phyloP scores from a whole-genome alignment of 78 protist species.

The Polysphondylium violaceum region DNA sequence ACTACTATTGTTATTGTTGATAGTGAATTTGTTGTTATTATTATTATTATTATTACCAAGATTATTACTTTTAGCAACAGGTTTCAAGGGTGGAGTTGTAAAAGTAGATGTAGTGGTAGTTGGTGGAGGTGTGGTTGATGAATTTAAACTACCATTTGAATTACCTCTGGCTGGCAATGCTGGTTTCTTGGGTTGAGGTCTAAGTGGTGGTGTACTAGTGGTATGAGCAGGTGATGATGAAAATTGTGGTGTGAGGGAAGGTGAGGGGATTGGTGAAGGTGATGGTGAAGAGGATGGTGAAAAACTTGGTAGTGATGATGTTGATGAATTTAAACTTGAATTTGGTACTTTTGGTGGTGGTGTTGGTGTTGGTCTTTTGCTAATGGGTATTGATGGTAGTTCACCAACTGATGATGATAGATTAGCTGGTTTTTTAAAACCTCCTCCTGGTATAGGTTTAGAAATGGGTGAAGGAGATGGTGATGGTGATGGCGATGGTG shows the following conservation, averaged over 20 bases:
- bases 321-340: constrained; percentile 15
- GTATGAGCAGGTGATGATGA: neutral
- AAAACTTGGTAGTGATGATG: neutral
- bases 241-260: neutral
- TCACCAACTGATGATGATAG: constrained; percentile 21
- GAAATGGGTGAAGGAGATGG: constrained; percentile 5
- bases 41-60: too few relatives aligned
- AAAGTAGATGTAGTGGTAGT: neutral
- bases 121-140: constrained; percentile 3
- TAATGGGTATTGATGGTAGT: neutral
- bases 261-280: neutral
- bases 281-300: too few relatives aligned
- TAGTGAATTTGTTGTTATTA: neutral
- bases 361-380: neutral
- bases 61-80: too few relatives aligned
- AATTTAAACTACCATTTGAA: neutral
- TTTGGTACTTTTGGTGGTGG: constrained; percentile 11
- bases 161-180: constrained; percentile 64
- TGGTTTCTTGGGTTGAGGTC: constrained; percentile 38
- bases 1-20: too few relatives aligned
- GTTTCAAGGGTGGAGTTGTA: too few relatives aligned
- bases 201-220: neutral
- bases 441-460: neutral
- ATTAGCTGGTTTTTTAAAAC: neutral
- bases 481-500: constrained; percentile 16